These are phyloP conservation scores for Fusarium guadeloupense DNA, from an alignment of 2,329 filamentous ascomycete species.

Conservation along the genomic window DNA sequence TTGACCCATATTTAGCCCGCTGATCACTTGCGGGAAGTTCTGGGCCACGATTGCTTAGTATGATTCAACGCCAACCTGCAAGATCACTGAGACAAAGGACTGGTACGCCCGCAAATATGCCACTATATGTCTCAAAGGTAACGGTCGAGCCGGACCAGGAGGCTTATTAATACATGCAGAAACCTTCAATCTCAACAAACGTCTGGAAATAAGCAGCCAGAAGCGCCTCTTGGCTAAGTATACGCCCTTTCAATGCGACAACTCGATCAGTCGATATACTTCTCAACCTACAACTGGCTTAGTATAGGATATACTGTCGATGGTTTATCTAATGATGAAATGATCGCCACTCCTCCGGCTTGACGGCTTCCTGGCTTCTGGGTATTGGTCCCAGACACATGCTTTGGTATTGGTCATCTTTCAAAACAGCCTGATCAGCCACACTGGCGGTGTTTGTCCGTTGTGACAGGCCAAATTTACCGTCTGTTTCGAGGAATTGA, in stretches of 20 bases:
- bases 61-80: background rate
- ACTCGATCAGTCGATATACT: constrained; percentile 7
- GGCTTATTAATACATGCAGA: background rate
- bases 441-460: background rate
- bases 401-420: background rate
- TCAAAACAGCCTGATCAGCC: background rate
- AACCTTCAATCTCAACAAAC: background rate
- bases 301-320: background rate
- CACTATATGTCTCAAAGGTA: background rate
- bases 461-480: background rate
- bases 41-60: constrained; percentile 14
- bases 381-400: constrained; percentile 1
- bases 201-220: background rate
- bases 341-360: background rate
- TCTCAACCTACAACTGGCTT: background rate
- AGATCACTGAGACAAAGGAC: background rate
- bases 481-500: background rate
- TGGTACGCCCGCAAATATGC: background rate
- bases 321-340: background rate
- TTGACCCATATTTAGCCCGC: constrained; percentile 23
- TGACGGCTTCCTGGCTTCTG: background rate
- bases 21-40: constrained; percentile 27
- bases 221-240: background rate
- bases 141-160: background rate
- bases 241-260: background rate